Evolutionary conservation across 805 yeast genomes (phyloP).

Genomic region (Cyberlindnera petersonii): DNA sequence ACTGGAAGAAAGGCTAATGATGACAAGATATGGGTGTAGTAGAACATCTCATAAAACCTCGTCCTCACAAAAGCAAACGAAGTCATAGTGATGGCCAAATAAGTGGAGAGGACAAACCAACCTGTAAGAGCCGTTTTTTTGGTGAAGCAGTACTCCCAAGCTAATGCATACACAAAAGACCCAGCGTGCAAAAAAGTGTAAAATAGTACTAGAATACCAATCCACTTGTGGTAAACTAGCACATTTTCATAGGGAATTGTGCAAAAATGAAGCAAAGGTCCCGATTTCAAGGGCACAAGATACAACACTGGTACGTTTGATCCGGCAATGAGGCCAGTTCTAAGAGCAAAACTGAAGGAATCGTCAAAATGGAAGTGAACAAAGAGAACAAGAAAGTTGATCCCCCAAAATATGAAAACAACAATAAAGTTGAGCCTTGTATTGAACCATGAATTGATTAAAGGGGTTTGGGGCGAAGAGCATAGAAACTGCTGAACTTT

Average conservation of each 20-base stretch:
- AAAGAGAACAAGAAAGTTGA: constrained; percentile 16
- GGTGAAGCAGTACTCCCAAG: constrained; percentile 20
- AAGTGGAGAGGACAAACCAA: constrained; percentile 9
- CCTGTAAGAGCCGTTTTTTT: constrained; percentile 17
- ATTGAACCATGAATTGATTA: constrained; percentile 15
- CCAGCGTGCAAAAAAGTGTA: constrained; percentile 20
- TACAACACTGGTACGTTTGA: constrained; percentile 28
- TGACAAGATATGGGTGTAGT: constrained; percentile 18
- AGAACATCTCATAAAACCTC: constrained; percentile 22
- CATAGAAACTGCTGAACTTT: constrained; percentile 5
- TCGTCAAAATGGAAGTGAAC: constrained; percentile 22
- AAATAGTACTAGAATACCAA: constrained; percentile 20
- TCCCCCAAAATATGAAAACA: constrained; percentile 11
- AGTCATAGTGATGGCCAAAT: constrained; percentile 12
- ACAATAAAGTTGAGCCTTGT: constrained; percentile 15
- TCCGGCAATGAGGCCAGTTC: constrained; percentile 26
- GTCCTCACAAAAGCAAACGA: constrained; percentile 18
- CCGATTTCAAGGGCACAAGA: constrained; percentile 26
- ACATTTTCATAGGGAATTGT: constrained; percentile 24
- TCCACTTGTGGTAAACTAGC: constrained; percentile 24
- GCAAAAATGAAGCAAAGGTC: constrained; percentile 21
- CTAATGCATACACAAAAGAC: constrained; percentile 18
- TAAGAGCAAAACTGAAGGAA: constrained; percentile 23
- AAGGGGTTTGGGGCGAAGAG: constrained; percentile 7
- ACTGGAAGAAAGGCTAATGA: constrained; percentile 24